These are phyloP conservation scores for Drechmeria coniospora DNA, from an alignment of 2,329 filamentous ascomycete genomes.

Conservation along the genomic window DNA sequence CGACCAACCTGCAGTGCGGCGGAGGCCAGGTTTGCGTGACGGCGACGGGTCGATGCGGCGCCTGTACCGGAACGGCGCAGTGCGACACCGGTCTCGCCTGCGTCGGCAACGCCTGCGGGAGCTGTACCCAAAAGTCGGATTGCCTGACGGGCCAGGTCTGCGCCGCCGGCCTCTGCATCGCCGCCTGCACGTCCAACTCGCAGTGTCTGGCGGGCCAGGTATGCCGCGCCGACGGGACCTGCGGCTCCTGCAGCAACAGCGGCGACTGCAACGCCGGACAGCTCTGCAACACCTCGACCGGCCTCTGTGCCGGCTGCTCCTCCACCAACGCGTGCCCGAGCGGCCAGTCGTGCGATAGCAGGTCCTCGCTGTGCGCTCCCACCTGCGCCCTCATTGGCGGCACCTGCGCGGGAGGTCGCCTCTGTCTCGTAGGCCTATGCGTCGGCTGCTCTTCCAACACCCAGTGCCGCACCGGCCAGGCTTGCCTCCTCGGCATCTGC, in stretches of 20 bases:
- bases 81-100: slow-evolving; percentile 1
- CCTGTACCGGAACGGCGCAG: background rate
- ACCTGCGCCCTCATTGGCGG: too few relatives aligned
- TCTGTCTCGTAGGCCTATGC: too few relatives aligned
- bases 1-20: background rate
- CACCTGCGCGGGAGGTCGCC: too few relatives aligned
- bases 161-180: too few relatives aligned
- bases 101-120: background rate
- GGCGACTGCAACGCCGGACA: background rate
- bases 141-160: slow-evolving; percentile 1
- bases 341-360: background rate
- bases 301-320: background rate
- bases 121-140: background rate
- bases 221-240: too few relatives aligned
- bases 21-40: background rate
- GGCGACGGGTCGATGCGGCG: background rate
- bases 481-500: slow-evolving; percentile 4
- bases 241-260: background rate
- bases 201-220: too few relatives aligned
- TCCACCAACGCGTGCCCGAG: slow-evolving; percentile 1
- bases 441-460: slow-evolving; percentile 2
- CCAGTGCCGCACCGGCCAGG: slow-evolving; percentile 3
- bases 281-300: background rate
- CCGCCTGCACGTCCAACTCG: too few relatives aligned
- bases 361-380: background rate